Base-by-base conservation (phyloP, 306 rosid species). In the Inga oerstediana region DNA sequence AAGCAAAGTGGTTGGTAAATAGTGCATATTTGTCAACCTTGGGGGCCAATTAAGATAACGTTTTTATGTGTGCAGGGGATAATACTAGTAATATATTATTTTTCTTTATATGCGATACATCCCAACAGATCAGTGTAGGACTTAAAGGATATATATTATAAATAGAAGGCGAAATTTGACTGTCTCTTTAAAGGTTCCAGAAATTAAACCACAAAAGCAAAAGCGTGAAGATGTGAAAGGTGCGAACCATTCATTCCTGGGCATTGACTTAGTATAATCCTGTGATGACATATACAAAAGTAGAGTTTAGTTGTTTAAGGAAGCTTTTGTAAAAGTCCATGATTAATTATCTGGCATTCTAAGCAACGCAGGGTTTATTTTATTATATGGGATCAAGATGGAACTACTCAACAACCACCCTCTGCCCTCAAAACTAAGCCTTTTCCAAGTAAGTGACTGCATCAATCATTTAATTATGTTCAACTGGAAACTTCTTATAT, bases 1-100 rank as follows among this genome's bases (percentile, higher is more conserved):
- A 73, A 73, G 62, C 77, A 48, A 73, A 48, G 77, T 30, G 44
- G 41, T 73, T 73, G 77, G 41, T 30, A 7, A 8, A 16, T 32
- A 19, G 74, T 41, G 37, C 8, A 3, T 27, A 15, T 73, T 73
- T 48, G 61, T 48, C 41, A 73, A 46, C 22, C 59, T 46, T 46
- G 19, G 39, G 10, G 77, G 61, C 59, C 77, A 22, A 22, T 0
- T 3, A 13, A 12, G 41, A 3, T 72, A 72, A 72, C 58, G 58
- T 7, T 71, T 43, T 71, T 20, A 71, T 71, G 30, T 43, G 35
- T 67, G 46, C 24, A 7, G 30, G 1, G 9, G 24, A 49, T 49
- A 48, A 39, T 39, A 39, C 43, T 58, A 59, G 9, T 10, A 58
- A n/a, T 59, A 58, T 58, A 8, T n/a, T 27, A 0, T 27, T 27